phyloP scores from a whole-genome alignment of 495 filamentous ascomycete genomes.

The Mytilinidion resinicola region DNA sequence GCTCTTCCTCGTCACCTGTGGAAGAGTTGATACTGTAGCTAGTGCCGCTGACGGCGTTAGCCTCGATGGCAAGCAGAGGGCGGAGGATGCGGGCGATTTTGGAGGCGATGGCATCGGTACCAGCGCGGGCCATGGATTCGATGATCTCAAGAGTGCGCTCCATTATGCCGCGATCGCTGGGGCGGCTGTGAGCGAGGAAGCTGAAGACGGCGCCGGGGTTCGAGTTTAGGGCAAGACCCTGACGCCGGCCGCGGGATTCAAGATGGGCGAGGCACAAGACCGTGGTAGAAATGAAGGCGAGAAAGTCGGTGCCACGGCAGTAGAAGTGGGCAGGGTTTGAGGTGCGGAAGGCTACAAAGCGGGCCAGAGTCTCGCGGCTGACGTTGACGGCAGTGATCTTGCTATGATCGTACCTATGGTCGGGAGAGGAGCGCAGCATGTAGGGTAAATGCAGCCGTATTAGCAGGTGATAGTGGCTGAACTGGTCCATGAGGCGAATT shows the following conservation, averaged over 20 bases:
- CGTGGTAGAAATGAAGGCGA: constrained; percentile 34
- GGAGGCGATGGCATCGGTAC: background rate
- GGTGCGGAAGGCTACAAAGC: constrained; percentile 28
- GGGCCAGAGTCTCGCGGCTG: constrained; percentile 27
- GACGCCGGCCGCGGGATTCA: constrained; percentile 14
- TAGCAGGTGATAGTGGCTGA: constrained; percentile 15
- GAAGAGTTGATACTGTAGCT: too few species aligned
- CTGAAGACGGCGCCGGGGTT: constrained; percentile 18
- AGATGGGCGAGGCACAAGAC: constrained; percentile 36
- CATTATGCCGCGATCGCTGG: constrained; percentile 42
- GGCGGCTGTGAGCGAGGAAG: constrained; percentile 37
- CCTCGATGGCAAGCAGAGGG: constrained; percentile 15
- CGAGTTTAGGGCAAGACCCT: constrained; percentile 5
- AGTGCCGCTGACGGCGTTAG: constrained; percentile 1
- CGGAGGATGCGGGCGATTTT: constrained; percentile 27
- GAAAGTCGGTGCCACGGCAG: constrained; percentile 34
- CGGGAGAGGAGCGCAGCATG: constrained; percentile 5
- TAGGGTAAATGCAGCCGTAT: constrained; percentile 14
- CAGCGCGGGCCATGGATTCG: constrained; percentile 11
- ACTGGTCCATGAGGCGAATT: constrained; percentile 11
- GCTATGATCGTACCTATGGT: constrained; percentile 23
- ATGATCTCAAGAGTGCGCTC: constrained; percentile 41
- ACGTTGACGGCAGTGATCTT: constrained; percentile 30
- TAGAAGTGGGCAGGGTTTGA: constrained; percentile 17
- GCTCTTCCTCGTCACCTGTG: too few species aligned